phyloP scores from a whole-genome alignment of 2,329 filamentous ascomycete genomes.

The Colletotrichum eremochloae region DNA sequence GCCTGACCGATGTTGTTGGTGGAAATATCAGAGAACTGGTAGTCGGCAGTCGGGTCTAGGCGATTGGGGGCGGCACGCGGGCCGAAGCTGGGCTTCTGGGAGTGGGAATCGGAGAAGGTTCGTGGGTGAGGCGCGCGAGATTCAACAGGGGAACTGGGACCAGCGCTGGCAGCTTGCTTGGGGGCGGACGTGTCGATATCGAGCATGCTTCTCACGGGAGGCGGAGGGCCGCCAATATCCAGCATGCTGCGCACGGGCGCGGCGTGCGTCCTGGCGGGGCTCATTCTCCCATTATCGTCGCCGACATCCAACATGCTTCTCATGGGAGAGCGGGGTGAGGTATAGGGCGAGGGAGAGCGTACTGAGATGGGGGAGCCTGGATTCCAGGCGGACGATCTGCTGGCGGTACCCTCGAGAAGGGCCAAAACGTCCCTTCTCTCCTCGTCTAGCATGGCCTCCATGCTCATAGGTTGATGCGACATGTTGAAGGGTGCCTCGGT shows the following conservation, averaged over 20 bases:
- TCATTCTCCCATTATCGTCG: constrained; percentile 55
- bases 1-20: constrained; percentile 64
- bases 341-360: constrained; percentile 67
- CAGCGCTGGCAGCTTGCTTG: constrained; percentile 54
- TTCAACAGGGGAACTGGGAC: constrained; percentile 62
- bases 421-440: constrained; percentile 81
- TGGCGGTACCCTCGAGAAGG: constrained; percentile 69
- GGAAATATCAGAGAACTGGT: constrained; percentile 73
- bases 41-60: constrained; percentile 58
- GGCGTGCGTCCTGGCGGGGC: constrained; percentile 54
- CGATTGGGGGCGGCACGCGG: constrained; percentile 47
- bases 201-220: constrained; percentile 66
- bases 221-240: constrained; percentile 63
- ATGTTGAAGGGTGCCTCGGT: constrained; percentile 45
- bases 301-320: constrained; percentile 76
- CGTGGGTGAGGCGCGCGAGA: constrained; percentile 57
- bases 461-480: constrained; percentile 71
- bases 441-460: constrained; percentile 82
- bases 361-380: constrained; percentile 50
- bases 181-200: constrained; percentile 58
- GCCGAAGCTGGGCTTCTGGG: constrained; percentile 62
- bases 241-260: constrained; percentile 76
- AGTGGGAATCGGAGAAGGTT: constrained; percentile 68
- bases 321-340: constrained; percentile 73
- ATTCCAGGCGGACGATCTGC: constrained; percentile 46